phyloP scores from a whole-genome alignment of 345 rosid genomes.

The Eucalyptus marginata region DNA sequence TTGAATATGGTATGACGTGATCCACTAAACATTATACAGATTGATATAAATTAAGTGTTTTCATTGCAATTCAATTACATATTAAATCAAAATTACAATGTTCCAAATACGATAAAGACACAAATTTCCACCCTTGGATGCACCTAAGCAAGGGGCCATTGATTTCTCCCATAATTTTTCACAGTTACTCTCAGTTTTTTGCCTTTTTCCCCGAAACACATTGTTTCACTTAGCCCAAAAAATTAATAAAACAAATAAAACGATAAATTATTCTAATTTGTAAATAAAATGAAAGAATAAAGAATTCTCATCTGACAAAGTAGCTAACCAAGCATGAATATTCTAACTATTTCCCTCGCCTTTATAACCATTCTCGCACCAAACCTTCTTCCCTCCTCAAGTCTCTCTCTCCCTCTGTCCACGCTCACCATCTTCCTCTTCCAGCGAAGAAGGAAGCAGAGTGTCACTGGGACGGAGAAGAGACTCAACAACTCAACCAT shows the following conservation, averaged over 20 bases:
- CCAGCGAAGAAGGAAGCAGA: neutral
- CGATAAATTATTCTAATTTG: neutral
- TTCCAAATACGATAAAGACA: neutral
- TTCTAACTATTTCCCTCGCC: neutral
- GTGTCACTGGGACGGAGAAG: neutral
- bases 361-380: neutral
- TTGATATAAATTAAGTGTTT: neutral
- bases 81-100: neutral
- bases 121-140: neutral
- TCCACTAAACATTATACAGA: neutral
- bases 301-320: neutral
- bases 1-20: rapidly evolving
- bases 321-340: neutral
- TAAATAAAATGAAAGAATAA: neutral
- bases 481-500: neutral
- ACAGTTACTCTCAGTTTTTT: neutral
- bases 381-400: neutral
- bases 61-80: neutral
- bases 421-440: neutral
- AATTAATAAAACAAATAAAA: neutral
- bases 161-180: neutral
- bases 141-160: neutral
- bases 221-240: neutral
- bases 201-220: rapidly evolving
- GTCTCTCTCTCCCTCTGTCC: neutral